Evolutionary conservation across 305 asterid genomes (phyloP), one percentile per base, ranked within the genome.

Genomic region (Euphrasia arctica): DNA sequence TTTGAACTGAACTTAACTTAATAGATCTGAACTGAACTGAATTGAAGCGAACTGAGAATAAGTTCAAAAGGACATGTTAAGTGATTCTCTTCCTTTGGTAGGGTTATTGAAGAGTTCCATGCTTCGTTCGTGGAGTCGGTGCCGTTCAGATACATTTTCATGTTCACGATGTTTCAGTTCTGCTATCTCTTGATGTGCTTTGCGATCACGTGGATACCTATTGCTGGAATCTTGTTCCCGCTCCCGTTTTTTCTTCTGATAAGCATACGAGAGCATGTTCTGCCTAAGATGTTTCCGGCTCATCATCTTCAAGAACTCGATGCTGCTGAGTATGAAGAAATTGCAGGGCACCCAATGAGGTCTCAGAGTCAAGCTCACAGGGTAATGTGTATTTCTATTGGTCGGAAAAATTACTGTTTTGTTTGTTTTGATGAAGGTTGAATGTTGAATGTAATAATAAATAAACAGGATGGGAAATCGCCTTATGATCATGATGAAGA

Each of bases 321-420:
- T 72, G 96, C 95, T 43, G 87, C 86, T 9, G 96, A 89, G 58
- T 89, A 89, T 27, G 95, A 86, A 68, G 95, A 89, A 68, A 72
- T 83, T 22, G 68, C 65, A 3, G 95, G 96, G 4, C 65, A 72
- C 11, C 74, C 82, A 0, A 34, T 67, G 2, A 28, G 66, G 60
- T 18, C 63, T 9, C 56, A 49, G 13, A 55, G 74, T 59, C 69
- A 32, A 52, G 62, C 79, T 13, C 69, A 50, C 7, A 49, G 42
- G 69, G 76, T 72, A 66, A 66, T 43, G 4, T 65, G 41, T 32
- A 22, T 18, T 18, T 36, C 42, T 36, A 36, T 4, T 36, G 42
- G 7, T 18, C 22, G 22, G 22, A 18, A 18, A 18, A 18, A 18
- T 18, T 54, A 13, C 13, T 29, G 29, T 31, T 31, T 13, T 11